Percentiles rank a stretch among this genome's conserved stretches.
Conservation (phyloP, 495 filamentous ascomycete species). For the Neurospora sp. region DNA sequence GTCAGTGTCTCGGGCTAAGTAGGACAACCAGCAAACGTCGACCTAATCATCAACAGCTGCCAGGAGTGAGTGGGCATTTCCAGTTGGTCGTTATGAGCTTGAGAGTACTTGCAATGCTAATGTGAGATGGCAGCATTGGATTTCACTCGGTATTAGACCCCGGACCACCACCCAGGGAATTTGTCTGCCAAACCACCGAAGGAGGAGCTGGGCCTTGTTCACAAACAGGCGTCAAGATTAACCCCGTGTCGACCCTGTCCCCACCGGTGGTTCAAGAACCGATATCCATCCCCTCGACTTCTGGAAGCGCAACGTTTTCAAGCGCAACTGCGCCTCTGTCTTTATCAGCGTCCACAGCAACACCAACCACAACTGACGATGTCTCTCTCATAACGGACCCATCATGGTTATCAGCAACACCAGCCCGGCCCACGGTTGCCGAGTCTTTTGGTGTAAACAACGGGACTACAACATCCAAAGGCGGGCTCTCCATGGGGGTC, state of each 20-base stretch:
- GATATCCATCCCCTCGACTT: neutral
- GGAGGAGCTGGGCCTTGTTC: slow-evolving; percentile 3
- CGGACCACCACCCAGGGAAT: slow-evolving; percentile 21
- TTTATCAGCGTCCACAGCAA: neutral
- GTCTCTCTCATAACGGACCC: neutral
- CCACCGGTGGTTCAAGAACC: neutral
- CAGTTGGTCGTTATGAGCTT: neutral
- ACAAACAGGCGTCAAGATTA: neutral
- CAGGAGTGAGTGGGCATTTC: slow-evolving; percentile 27
- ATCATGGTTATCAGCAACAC: neutral
- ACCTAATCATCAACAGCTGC: slow-evolving; percentile 37
- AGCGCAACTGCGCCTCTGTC: neutral
- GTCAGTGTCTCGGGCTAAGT: slow-evolving; percentile 15
- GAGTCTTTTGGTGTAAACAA: neutral
- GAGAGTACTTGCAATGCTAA: neutral
- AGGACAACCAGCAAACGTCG: slow-evolving; percentile 27
- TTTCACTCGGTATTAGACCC: slow-evolving; percentile 27
- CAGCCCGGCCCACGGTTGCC: slow-evolving; percentile 1
- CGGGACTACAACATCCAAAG: slow-evolving; percentile 8
- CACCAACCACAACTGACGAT: neutral
- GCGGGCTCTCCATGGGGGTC: slow-evolving; percentile 22
- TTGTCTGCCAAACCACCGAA: slow-evolving; percentile 10
- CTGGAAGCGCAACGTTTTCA: neutral
- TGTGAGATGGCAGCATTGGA: slow-evolving; percentile 21
- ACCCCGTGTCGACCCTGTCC: neutral